phyloP scores from a whole-genome alignment of 805 yeast species.

The Blastobotrys chiropterorum region DNA sequence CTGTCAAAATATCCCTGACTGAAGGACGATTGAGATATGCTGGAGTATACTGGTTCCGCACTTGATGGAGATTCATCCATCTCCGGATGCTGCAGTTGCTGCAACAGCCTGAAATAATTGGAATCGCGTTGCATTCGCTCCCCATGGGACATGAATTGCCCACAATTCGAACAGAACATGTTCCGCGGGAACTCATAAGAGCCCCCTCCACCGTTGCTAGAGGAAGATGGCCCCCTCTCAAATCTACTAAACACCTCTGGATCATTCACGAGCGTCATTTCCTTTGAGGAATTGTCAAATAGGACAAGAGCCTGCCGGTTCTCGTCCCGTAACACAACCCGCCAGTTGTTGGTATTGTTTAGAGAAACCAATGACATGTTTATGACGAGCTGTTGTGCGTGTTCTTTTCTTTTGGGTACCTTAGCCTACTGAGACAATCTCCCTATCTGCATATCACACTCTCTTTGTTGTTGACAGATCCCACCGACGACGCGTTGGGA shows the following conservation, averaged over 20 bases:
- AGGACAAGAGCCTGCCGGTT: conserved; percentile 16
- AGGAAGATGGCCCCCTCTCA: background rate
- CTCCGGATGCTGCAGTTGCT: background rate
- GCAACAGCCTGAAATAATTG: conserved; percentile 19
- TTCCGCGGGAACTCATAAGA: background rate
- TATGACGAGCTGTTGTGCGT: background rate
- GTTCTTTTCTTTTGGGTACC: too few relatives aligned
- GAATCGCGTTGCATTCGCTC: conserved; percentile 7
- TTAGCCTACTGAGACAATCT: background rate
- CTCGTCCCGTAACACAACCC: conserved; percentile 15
- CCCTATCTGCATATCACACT: background rate
- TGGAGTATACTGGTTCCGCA: background rate
- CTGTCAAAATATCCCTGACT: conserved; percentile 74
- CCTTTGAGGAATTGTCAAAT: conserved; percentile 13
- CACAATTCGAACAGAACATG: conserved; percentile 15
- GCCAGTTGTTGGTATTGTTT: conserved; percentile 9
- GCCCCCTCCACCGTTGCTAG: too few relatives aligned
- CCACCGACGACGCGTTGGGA: too few relatives aligned
- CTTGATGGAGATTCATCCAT: background rate
- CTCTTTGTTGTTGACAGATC: too few relatives aligned
- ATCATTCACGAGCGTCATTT: conserved; percentile 15
- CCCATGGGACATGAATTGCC: conserved; percentile 6
- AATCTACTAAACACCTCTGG: conserved; percentile 4
- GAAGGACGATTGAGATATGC: conserved; percentile 40
- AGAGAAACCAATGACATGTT: conserved; percentile 4